Evolutionary conservation across 257 asterid species (phyloP).

Genomic region (Solanum bulbocastanum): DNA sequence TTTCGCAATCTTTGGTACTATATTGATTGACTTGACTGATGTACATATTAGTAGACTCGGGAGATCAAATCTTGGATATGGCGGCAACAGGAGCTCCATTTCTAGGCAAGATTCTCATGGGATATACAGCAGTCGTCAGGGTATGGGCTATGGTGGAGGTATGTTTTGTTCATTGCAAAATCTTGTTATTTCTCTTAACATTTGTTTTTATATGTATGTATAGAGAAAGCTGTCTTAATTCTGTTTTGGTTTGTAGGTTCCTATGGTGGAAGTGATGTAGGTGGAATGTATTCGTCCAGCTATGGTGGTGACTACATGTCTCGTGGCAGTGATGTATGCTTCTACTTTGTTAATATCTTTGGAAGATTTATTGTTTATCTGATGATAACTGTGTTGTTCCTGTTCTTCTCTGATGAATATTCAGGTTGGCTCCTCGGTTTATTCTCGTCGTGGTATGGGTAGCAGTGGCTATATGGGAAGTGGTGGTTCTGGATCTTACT

Average conservation of each 20-base stretch:
- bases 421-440: constrained; percentile 35
- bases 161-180: not conserved
- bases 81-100: constrained; percentile 63
- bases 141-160: constrained; percentile 83
- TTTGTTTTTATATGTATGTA: not conserved
- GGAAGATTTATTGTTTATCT: not conserved
- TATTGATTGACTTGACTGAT: not conserved
- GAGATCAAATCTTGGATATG: constrained; percentile 76
- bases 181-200: not conserved
- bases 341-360: not conserved
- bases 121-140: constrained; percentile 68
- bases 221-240: not conserved
- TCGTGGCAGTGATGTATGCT: constrained; percentile 76
- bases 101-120: constrained; percentile 84
- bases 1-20: not conserved
- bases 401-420: constrained; percentile 39
- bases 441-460: constrained; percentile 67
- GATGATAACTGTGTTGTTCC: constrained; percentile 48
- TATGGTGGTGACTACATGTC: constrained; percentile 69
- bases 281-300: constrained; percentile 84
- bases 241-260: constrained; percentile 37
- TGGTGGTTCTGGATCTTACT: constrained; percentile 77
- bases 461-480: constrained; percentile 77
- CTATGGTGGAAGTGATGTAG: constrained; percentile 61
- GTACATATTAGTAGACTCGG: constrained; percentile 37